phyloP scores from a whole-genome alignment of 2,329 filamentous ascomycete species.

The Penicillium sp. region DNA sequence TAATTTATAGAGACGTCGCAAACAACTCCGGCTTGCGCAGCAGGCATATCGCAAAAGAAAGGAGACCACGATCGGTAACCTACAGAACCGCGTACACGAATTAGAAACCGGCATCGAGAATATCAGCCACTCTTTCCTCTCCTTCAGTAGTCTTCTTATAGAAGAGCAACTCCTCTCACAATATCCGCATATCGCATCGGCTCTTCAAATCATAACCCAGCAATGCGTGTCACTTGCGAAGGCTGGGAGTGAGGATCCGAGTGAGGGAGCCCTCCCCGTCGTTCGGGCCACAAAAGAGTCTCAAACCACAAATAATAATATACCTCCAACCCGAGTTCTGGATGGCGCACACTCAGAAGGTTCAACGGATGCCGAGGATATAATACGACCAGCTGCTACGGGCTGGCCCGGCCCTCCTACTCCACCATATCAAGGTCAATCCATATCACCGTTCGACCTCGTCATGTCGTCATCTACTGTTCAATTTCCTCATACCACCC shows the following conservation, averaged over 20 bases:
- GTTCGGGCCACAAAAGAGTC: not conserved
- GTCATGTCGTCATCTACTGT: conserved; percentile 9
- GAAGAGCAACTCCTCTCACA: conserved; percentile 12
- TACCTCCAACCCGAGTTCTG: not conserved
- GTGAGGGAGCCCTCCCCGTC: not conserved
- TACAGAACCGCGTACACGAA: conserved; percentile 20
- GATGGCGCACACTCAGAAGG: not conserved
- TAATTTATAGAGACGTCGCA: conserved; percentile 19
- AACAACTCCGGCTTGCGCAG: conserved; percentile 21
- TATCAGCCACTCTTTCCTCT: conserved; percentile 21
- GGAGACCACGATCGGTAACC: conserved; percentile 20
- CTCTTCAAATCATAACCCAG: conserved; percentile 19
- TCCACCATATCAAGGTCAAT: conserved; percentile 14
- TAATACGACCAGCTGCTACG: not conserved
- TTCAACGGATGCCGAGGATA: conserved; percentile 6
- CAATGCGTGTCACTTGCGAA: conserved; percentile 21
- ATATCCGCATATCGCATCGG: conserved; percentile 15
- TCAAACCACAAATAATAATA: conserved; percentile 1
- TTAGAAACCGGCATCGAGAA: conserved; percentile 20
- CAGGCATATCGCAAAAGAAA: conserved; percentile 23
- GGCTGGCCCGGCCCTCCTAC: conserved; percentile 7
- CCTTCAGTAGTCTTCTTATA: conserved; percentile 21
- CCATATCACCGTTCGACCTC: conserved; percentile 13
- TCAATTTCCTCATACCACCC: not conserved
- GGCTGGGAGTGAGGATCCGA: conserved; percentile 11